Evolutionary conservation across 768 basidiomycete species (phyloP), one percentile per base, ranked within the genome.

Genomic region (Clitopilus passeckerianus): DNA sequence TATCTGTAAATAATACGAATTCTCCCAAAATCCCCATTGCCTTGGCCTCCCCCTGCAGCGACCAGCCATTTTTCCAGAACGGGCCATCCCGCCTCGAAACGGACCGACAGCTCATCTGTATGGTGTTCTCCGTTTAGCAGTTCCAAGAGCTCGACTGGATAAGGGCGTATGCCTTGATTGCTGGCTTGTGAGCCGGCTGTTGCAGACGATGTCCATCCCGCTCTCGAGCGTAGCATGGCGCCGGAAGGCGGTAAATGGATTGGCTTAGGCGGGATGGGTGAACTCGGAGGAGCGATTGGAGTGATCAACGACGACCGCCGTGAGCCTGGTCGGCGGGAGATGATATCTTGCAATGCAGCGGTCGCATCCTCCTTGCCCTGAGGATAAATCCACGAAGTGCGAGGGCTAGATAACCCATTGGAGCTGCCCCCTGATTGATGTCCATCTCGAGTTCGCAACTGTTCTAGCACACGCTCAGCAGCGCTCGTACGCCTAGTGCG

Each of bases 81-180:
- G 10, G 86, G 86, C 95, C 93, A 95, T 0, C 90, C 87, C 33
- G 87, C 86, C 63, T 91, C 86, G 65, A 95, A 96, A 61, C 70
- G 81, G 23, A 90, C 86, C 52, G 90, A 88, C 46, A 98, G 74
- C 73, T 98, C 95, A 68, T 98, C 96, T 1, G 92, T 89, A 70
- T 95, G 90, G 70, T 94, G 95, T 58, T 87, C 90, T 8, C 96
- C 97, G 66, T 98, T 89, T 12, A 98, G 77, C 60, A 92, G 70
- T 1, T 76, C 62, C 24, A 80, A 65, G 23, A 95, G 65, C 12
- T 84, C 83, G 5, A 76, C 74, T 7, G 91, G 91, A 64, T 80
- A 83, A n/a, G 72, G 64, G 9, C 57, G 63, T 23, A 60, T 46
- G 1, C 61, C 61, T 22, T 54, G 54, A 23, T 23, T 34, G 18